Evolutionary conservation across 352 stramenopile genomes (phyloP), one percentile per base, ranked within the genome.

Genomic region (Phytophthora citrophthora): DNA sequence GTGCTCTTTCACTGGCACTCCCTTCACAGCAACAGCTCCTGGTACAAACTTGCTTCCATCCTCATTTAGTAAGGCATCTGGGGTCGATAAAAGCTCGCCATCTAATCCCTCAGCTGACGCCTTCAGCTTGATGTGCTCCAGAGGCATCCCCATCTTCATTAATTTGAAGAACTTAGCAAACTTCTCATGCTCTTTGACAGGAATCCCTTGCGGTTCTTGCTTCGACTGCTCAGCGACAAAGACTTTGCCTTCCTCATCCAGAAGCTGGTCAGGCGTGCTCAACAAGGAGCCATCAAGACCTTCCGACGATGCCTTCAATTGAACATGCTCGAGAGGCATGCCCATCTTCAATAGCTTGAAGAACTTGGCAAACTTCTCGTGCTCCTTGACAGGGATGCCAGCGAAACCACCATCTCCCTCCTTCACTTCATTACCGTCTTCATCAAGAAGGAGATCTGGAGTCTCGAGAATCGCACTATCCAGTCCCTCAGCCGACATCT

Each of bases 281-380:
- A 94, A 68, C 36, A 93, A 49, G 0, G 56, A 50, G 2, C 44
- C 63, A 72, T 91, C 72, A 0, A 93, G 58, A 13, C 83, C 86
- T 60, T 92, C 86, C 0, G 82, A 72, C 16, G 72, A 78, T 10
- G 66, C 77, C 60, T 97, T 97, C 70, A 97, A 81, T 71, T 98
- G 86, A 36, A 98, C 81, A 49, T 97, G 92, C 32, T 89, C 90
- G 18, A 91, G 59, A 6, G 84, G 87, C 82, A 96, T 93, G 5
- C 86, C 87, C 82, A 96, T 93, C 43, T 91, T 92, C 23, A 96
- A 36, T 69, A 99, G 89, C 68, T 98, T 98, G 64, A 98, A 98
- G 64, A 97, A 98, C 68, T 98, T 98, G 24, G 61, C 69, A 41
- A 96, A 98, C 54, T 90, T 89, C 44, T 76, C 89, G 53, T 98